Base-by-base conservation (phyloP, 352 stramenopile species). In the Phytophthora podocarpi region DNA sequence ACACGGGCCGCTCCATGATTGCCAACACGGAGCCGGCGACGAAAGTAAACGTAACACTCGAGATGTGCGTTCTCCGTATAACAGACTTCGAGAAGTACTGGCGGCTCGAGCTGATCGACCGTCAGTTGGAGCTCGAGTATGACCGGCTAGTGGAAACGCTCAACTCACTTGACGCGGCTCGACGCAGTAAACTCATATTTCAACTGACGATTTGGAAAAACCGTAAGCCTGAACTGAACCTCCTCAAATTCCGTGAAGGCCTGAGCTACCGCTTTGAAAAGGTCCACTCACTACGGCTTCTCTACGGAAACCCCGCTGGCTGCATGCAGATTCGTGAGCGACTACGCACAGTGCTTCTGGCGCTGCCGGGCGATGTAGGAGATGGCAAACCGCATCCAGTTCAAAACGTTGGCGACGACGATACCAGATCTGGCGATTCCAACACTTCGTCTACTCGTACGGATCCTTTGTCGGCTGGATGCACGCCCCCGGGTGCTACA, bases 231-330 rank as follows among this genome's bases (percentile, higher is more conserved):
- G 37, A 51, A 11, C 11, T 61, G 8, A 61, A 61, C 10, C 21
- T 13, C 4, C 4, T 61, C 16, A 21, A 45, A 9, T 40, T 34
- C 12, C 52, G 52, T 8, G 13, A 12, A 5, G 52, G 52, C 8
- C 30, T 53, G 7, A 46, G 24, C 10, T 61, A 61, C 41, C 31
- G 41, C 2, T 61, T 61, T n/a, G 21, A 47, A 45, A 61, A 53
- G n/a, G 41, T 61, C 28, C 52, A 61, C 18, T 46, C 30, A 0
- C 31, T 52, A 21, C 20, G 32, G 9, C 30, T 53, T 9, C n/a
- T 45, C 13, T 61, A 47, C 1, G 41, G 40, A 13, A 61, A 43
- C 3, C 31, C 41, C 4, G 20, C n/a, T 0, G 41, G 52, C 1
- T 47, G 41, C 31, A 37, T 61, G 2, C 52, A 61, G 16, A 46